A percentile compares a stretch with the other conserved stretches of the same genome.
These are phyloP conservation scores for Blastobotrys americana DNA, from an alignment of 805 yeast genomes.

Conservation along the genomic window DNA sequence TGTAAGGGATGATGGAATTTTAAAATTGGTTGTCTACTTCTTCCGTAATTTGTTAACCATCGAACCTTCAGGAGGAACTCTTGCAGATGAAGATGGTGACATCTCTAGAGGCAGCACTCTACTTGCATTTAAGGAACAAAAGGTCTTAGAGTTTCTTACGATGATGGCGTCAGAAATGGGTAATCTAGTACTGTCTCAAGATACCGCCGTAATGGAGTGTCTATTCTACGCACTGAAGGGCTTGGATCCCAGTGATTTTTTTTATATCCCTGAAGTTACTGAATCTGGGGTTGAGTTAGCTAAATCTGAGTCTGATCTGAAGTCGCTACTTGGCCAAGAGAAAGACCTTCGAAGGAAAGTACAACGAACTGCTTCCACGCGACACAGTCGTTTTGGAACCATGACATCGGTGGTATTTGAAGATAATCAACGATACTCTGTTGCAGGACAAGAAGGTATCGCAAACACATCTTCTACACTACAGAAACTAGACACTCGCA, in stretches of 20 bases:
- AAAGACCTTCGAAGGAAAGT: conserved; percentile 43
- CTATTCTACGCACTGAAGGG: conserved; percentile 57
- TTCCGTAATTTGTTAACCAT: conserved; percentile 73
- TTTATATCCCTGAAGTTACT: conserved; percentile 1
- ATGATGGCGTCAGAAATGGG: conserved; percentile 63
- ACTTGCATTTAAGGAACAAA: conserved; percentile 53
- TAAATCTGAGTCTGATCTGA: conserved; percentile 15
- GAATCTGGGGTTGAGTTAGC: conserved; percentile 13
- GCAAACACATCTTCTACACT: conserved; percentile 46
- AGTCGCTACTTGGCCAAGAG: conserved; percentile 55
- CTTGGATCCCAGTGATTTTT: conserved; percentile 35
- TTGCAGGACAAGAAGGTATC: conserved; percentile 68
- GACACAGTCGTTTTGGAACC: conserved; percentile 92
- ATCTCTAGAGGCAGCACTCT: conserved; percentile 56
- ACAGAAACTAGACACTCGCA: conserved; percentile 56
- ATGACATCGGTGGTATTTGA: conserved; percentile 62
- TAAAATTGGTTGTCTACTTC: conserved; percentile 65
- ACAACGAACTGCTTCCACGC: conserved; percentile 47
- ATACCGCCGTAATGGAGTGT: conserved; percentile 60
- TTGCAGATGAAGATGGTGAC: conserved; percentile 59
- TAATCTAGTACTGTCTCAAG: conserved; percentile 56
- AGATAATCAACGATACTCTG: conserved; percentile 50
- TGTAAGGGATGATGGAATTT: conserved; percentile 61
- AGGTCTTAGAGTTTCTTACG: conserved; percentile 65
- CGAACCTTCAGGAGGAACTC: conserved; percentile 54